Conservation (phyloP, 2,329 filamentous ascomycete species). For the Nannizziopsis arthrosporioides region DNA sequence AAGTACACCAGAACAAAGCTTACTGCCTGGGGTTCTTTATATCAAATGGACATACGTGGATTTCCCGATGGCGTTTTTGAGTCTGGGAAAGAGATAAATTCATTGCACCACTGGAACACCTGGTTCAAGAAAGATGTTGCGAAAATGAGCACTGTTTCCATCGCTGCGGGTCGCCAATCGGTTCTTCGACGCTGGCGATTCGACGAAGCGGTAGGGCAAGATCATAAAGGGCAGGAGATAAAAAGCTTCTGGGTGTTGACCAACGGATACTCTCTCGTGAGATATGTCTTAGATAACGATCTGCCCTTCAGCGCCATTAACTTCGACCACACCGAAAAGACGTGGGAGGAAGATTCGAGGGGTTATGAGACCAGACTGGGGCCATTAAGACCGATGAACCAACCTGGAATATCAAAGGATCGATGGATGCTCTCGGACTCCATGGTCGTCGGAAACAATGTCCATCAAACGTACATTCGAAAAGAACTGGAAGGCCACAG, state of each 20-base stretch:
- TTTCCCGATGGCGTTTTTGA: conserved; percentile 34
- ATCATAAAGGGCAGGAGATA: conserved; percentile 24
- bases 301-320: conserved; percentile 31
- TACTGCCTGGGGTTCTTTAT: conserved; percentile 33
- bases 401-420: conserved; percentile 32
- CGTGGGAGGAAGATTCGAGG: conserved; percentile 33
- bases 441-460: conserved; percentile 32
- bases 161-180: conserved; percentile 31
- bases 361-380: conserved; percentile 32
- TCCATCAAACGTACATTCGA: conserved; percentile 34
- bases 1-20: conserved; percentile 30
- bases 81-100: conserved; percentile 34
- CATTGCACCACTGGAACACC: conserved; percentile 36
- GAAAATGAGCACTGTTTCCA: conserved; percentile 34
- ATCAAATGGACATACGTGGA: conserved; percentile 36
- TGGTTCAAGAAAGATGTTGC: conserved; percentile 37
- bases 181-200: conserved; percentile 37
- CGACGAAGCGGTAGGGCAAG: conserved; percentile 28
- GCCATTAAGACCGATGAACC: conserved; percentile 30
- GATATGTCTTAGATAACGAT: conserved; percentile 30
- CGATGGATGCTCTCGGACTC: conserved; percentile 32
- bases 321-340: conserved; percentile 35
- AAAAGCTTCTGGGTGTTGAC: conserved; percentile 35
- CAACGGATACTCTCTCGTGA: conserved; percentile 35
- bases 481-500: conserved; percentile 33